phyloP scores from a whole-genome alignment of 1,284 basidiomycete species.

The Inonotus obliquus region DNA sequence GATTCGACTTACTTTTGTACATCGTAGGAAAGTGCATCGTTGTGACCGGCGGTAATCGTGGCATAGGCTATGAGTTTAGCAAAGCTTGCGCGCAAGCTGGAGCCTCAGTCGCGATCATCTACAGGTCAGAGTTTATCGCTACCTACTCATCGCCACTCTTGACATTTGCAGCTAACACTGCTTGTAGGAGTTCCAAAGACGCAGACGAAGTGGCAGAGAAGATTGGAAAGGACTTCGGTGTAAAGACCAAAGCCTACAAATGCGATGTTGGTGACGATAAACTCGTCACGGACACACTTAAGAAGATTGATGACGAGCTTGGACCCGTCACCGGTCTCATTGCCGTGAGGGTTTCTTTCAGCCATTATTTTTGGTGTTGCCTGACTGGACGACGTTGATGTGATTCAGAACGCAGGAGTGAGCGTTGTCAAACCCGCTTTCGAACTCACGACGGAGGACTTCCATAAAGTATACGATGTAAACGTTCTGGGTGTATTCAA shows the following conservation, averaged over 20 bases:
- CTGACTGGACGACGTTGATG: not conserved
- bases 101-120: conserved; percentile 41
- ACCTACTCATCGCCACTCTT: not conserved
- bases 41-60: conserved; percentile 39
- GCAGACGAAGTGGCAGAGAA: conserved; percentile 36
- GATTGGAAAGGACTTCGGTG: conserved; percentile 32
- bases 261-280: conserved; percentile 37
- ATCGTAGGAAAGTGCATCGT: conserved; percentile 28
- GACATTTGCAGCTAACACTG: not conserved
- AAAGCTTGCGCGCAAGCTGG: conserved; percentile 39
- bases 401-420: conserved; percentile 38
- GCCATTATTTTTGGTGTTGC: not conserved
- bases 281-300: conserved; percentile 32
- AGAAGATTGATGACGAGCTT: conserved; percentile 35
- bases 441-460: conserved; percentile 41
- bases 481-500: conserved; percentile 43
- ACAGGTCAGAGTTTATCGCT: conserved; percentile 25
- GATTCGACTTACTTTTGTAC: too few relatives aligned
- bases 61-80: conserved; percentile 44
- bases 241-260: conserved; percentile 37
- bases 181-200: conserved; percentile 29
- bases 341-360: conserved; percentile 27
- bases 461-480: conserved; percentile 33
- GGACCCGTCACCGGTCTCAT: conserved; percentile 36
- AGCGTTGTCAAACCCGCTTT: conserved; percentile 46